Conservation (phyloP, 805 yeast genomes). For the Wickerhamiella brachini region DNA sequence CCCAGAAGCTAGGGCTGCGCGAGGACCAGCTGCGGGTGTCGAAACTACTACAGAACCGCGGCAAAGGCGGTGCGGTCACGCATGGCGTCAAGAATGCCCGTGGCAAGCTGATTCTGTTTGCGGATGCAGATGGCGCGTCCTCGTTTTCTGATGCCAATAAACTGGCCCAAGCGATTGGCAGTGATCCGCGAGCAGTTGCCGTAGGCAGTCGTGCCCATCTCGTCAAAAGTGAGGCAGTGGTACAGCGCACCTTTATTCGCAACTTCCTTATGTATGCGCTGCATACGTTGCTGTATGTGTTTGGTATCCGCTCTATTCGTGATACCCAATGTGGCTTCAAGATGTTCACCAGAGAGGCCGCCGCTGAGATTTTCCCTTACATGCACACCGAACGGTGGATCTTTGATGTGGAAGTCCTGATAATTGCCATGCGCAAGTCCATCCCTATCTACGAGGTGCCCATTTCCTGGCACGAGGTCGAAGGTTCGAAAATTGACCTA, state of each 20-base stretch:
- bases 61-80: conserved; percentile 93
- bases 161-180: conserved; percentile 32
- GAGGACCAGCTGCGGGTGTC: conserved; percentile 59
- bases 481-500: conserved; percentile 83
- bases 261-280: conserved; percentile 88
- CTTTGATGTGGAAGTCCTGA: conserved; percentile 84
- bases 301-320: conserved; percentile 74
- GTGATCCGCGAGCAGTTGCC: conserved; percentile 42
- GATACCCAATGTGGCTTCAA: conserved; percentile 99
- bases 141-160: conserved; percentile 53
- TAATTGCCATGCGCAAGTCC: conserved; percentile 59
- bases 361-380: conserved; percentile 57
- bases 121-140: conserved; percentile 97
- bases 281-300: conserved; percentile 70
- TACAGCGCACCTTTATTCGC: conserved; percentile 76
- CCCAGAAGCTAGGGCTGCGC: conserved; percentile 31
- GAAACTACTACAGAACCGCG: conserved; percentile 62
- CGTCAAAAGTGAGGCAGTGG: conserved; percentile 93
- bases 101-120: conserved; percentile 69
- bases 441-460: conserved; percentile 66
- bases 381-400: conserved; percentile 98
- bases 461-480: conserved; percentile 94
- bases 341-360: conserved; percentile 63
- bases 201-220: conserved; percentile 94
- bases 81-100: conserved; percentile 72